Conservation (phyloP, 805 yeast genomes). For the Monosporozyma servazzii region DNA sequence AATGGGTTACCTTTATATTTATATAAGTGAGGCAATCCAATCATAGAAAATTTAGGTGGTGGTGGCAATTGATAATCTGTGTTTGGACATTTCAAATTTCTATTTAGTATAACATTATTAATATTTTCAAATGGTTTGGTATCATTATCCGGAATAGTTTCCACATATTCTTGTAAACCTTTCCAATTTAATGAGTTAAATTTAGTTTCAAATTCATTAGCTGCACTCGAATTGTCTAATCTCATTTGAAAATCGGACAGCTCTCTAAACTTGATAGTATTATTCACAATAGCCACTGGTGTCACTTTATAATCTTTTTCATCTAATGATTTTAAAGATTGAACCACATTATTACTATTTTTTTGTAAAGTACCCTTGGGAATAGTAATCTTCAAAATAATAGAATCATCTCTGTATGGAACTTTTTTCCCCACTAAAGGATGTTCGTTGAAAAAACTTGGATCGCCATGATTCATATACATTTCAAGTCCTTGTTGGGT, state of each 20-base stretch:
- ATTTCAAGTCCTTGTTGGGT: constrained; percentile 23
- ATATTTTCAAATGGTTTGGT: constrained; percentile 31
- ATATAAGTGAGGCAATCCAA: constrained; percentile 69
- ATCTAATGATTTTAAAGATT: constrained; percentile 33
- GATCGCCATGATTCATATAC: constrained; percentile 30
- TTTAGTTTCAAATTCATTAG: constrained; percentile 27
- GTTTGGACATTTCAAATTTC: constrained; percentile 16
- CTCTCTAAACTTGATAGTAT: constrained; percentile 69
- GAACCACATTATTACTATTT: constrained; percentile 35
- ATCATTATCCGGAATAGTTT: constrained; percentile 33
- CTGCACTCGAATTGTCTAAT: constrained; percentile 47
- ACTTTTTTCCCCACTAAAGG: constrained; percentile 47
- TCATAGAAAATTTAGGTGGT: constrained; percentile 73
- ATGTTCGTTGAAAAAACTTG: constrained; percentile 39
- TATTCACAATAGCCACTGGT: constrained; percentile 61
- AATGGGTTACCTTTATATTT: constrained; percentile 67
- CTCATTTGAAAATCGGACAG: constrained; percentile 80
- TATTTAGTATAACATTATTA: constrained; percentile 19
- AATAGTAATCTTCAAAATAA: constrained; percentile 48
- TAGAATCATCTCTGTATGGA: constrained; percentile 43
- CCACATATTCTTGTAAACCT: constrained; percentile 23
- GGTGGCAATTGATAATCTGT: constrained; percentile 50
- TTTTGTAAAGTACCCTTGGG: constrained; percentile 45
- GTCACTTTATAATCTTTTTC: constrained; percentile 35
- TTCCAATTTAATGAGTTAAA: constrained; percentile 26